Conservation (phyloP, 129 eudicot genomes). For the Flaveria trinervia region DNA sequence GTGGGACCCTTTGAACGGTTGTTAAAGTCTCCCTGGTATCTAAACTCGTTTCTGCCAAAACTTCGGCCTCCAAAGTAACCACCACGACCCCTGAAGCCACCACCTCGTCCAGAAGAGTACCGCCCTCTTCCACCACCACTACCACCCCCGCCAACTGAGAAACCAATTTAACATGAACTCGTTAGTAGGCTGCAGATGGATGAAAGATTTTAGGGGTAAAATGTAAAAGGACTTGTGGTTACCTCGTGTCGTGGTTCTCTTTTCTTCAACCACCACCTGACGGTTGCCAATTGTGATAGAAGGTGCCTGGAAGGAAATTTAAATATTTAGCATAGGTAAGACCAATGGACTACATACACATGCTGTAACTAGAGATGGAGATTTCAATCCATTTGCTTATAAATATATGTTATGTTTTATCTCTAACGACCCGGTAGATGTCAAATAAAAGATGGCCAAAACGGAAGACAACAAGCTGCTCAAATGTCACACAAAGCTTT, state of each 20-base stretch:
- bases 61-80: conserved; percentile 54
- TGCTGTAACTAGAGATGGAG: too few species aligned
- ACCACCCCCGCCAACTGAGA: conserved; percentile 38
- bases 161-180: not conserved
- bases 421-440: too few species aligned
- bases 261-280: conserved; percentile 64
- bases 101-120: conserved; percentile 52
- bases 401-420: not conserved
- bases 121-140: conserved; percentile 62
- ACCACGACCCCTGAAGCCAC: conserved; percentile 61
- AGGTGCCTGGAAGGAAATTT: conserved; percentile 50
- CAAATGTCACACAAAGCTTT: not conserved
- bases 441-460: not conserved
- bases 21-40: conserved; percentile 44
- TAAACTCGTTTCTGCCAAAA: conserved; percentile 58
- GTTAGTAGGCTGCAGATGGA: not conserved
- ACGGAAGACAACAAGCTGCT: not conserved
- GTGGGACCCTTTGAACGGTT: conserved; percentile 43
- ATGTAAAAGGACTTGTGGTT: not conserved
- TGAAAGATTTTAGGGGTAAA: not conserved
- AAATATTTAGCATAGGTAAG: not conserved
- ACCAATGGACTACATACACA: too few species aligned
- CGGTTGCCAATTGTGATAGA: conserved; percentile 58
- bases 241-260: conserved; percentile 80
- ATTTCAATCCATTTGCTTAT: not conserved